Evolutionary conservation across 345 rosid species (phyloP).

Genomic region (Eucalyptus fibrosa): DNA sequence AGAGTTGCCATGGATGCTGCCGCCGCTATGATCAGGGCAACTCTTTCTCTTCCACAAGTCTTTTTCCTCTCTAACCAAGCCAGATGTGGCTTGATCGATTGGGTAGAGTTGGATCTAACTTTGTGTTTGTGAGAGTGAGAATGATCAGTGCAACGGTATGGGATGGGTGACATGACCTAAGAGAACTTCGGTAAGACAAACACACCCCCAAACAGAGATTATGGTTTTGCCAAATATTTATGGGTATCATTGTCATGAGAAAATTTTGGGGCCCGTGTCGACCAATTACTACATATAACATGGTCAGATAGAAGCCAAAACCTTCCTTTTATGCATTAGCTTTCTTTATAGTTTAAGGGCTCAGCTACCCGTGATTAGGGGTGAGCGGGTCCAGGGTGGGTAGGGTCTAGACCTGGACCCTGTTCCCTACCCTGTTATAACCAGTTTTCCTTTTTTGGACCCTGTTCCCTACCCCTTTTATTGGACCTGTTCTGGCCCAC

Average conservation of each 20-base stretch:
- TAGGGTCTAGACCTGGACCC: too few relatives aligned
- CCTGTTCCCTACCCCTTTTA: too few relatives aligned
- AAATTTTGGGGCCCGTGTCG: not conserved
- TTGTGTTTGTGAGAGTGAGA: not conserved
- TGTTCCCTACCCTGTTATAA: too few relatives aligned
- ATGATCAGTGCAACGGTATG: not conserved
- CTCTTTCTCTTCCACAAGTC: not conserved
- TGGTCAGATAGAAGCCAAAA: not conserved
- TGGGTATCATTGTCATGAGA: not conserved
- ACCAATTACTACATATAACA: not conserved
- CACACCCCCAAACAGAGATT: not conserved
- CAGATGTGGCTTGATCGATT: not conserved
- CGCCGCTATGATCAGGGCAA: not conserved
- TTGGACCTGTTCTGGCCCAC: too few relatives aligned
- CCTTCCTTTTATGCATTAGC: not conserved
- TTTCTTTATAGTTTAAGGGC: not conserved
- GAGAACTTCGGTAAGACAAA: not conserved
- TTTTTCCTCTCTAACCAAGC: not conserved
- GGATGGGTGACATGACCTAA: not conserved
- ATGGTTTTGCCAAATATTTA: not conserved
- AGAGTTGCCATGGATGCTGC: not conserved
- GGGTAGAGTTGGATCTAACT: not conserved
- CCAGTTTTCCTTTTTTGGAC: too few relatives aligned
- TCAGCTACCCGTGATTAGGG: not conserved
- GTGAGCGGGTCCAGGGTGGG: too few relatives aligned